phyloP scores from a whole-genome alignment of 1,139 yeast genomes.

The Candida smagusa region DNA sequence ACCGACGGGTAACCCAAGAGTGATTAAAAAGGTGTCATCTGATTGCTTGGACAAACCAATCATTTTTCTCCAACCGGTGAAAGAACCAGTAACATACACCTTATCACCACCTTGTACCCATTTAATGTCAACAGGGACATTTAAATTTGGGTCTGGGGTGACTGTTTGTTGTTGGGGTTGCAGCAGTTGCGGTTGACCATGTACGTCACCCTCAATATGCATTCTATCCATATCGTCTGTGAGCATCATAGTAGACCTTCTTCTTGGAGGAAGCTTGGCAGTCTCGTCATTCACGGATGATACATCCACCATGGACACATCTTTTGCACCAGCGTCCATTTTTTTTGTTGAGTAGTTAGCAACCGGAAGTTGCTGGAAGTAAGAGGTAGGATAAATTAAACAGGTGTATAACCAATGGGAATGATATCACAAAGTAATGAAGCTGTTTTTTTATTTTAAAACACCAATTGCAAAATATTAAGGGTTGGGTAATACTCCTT shows the following conservation, averaged over 20 bases:
- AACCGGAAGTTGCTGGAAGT: not conserved
- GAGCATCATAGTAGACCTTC: conserved; percentile 40
- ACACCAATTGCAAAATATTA: no score
- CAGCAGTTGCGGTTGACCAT: conserved; percentile 10
- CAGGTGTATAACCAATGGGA: no score
- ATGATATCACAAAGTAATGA: no score
- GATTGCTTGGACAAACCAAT: conserved; percentile 50
- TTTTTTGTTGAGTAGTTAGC: not conserved
- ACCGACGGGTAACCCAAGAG: conserved; percentile 46
- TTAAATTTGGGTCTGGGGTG: conserved; percentile 24
- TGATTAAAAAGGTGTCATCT: conserved; percentile 36
- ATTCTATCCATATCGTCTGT: conserved; percentile 44
- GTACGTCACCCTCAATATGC: conserved; percentile 22
- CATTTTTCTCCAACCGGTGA: conserved; percentile 52
- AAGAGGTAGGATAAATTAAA: no score
- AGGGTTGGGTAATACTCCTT: no score
- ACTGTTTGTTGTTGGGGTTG: conserved; percentile 6
- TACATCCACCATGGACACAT: conserved; percentile 45
- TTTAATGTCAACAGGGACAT: conserved; percentile 75
- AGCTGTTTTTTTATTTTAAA: no score
- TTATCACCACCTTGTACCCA: conserved; percentile 96
- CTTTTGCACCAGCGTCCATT: conserved; percentile 17
- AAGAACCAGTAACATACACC: conserved; percentile 57
- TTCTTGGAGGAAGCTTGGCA: conserved; percentile 30
- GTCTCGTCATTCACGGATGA: conserved; percentile 19